Base-by-base conservation (phyloP, 2,329 filamentous ascomycete species). In the Chrysoporthe cubensis region DNA sequence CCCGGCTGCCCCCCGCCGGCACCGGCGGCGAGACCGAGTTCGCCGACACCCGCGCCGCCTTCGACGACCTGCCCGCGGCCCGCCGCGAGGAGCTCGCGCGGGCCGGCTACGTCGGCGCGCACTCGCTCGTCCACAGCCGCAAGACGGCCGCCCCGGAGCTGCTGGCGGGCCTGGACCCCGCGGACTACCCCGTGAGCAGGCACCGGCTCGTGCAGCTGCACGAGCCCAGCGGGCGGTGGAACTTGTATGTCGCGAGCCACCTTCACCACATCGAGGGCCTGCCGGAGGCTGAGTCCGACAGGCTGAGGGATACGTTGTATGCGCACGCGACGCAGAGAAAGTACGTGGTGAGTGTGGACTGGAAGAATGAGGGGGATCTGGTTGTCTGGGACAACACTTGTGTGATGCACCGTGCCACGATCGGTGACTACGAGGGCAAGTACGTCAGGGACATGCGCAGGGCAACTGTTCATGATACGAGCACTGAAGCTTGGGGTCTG, bases 171-270 rank as follows among this genome's bases (percentile, higher is more conserved):
- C 70, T 81, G 5, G 73, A 78, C 42, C 72, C 76, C 1, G 65
- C 71, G 40, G 69, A 72, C 46, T 69, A 79, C 71, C 61, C 66
- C 32, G 59, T 71, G 78, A 71, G 73, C 32, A 71, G 77, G 13
- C 83, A 85, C 70, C 75, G 74, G 48, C 71, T 84, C 0, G 68
- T 83, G 0, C 82, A 84, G 71, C 72, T 64, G 4, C 83, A 85
- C 60, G 54, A 43, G 59, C 76, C 79, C 0, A 79, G 75, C 9
- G 79, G 79, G 2, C 73, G 82, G 2, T 80, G 76, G 76, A 84
- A 81, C 63, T 57, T 85, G 18, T 84, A 84, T 68, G 75, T 84
- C 40, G 79, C 81, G 0, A 74, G 76, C 5, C 80, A 84, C 69
- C 75, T 78, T 9, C 80, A 83, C 70, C 81, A 82, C 67, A 76